A percentile compares a stretch with the other conserved stretches of the same genome.
These are phyloP conservation scores for Durio zibethinus DNA, from an alignment of 345 rosid genomes.

Conservation along the genomic window DNA sequence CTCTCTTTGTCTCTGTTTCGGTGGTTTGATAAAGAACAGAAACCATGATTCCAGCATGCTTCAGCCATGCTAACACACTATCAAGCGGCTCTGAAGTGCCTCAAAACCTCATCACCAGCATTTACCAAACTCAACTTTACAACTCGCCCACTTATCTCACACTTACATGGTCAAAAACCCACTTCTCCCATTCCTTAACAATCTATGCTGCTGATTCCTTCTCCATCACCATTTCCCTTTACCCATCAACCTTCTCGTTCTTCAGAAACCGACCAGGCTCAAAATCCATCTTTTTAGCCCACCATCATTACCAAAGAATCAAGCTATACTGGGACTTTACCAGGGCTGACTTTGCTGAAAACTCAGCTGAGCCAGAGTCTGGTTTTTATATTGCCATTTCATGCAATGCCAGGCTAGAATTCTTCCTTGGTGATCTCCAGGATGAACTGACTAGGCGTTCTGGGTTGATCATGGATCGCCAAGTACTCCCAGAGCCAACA, in stretches of 20 bases:
- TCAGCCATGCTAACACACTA: constrained; percentile 39
- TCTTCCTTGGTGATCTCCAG: constrained; percentile 47
- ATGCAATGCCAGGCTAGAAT: constrained; percentile 38
- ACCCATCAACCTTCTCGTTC: constrained; percentile 44
- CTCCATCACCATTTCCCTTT: constrained; percentile 46
- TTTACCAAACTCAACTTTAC: constrained; percentile 40
- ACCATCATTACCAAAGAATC: constrained; percentile 38
- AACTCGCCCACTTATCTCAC: constrained; percentile 1
- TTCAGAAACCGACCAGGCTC: constrained; percentile 48
- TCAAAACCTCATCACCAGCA: constrained; percentile 46
- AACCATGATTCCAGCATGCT: constrained; percentile 50
- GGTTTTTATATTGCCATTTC: constrained; percentile 45
- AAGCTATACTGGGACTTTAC: constrained; percentile 62
- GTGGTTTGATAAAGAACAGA: constrained; percentile 14
- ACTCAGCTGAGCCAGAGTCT: constrained; percentile 54
- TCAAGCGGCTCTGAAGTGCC: constrained; percentile 33
- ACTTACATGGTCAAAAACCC: constrained; percentile 50
- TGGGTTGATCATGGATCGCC: constrained; percentile 27
- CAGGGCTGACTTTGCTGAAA: constrained; percentile 33
- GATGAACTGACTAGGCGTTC: constrained; percentile 32
- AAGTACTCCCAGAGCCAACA: constrained; percentile 20
- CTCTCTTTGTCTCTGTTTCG: background rate
- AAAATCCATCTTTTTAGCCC: constrained; percentile 41
- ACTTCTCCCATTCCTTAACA: constrained; percentile 47
- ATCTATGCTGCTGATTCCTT: constrained; percentile 40